A percentile compares a stretch with the other conserved stretches of the same genome.
phyloP scores from a whole-genome alignment of 345 rosid species.

The Gossypium bickii region DNA sequence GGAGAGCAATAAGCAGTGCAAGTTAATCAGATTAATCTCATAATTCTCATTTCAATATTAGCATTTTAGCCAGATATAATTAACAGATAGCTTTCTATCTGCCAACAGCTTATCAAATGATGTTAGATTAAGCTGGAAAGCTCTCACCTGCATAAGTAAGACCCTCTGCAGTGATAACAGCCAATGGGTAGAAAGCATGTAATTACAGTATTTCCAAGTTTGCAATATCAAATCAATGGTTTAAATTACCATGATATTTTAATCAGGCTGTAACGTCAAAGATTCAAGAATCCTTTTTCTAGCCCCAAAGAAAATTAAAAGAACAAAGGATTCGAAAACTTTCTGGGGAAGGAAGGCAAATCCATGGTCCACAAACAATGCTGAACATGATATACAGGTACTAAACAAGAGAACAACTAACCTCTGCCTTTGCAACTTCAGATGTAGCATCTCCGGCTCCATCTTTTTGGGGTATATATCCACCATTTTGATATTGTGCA shows the following conservation, averaged over 20 bases:
- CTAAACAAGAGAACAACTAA: slow-evolving; percentile 8
- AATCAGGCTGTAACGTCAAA: neutral
- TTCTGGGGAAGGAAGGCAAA: neutral
- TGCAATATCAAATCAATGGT: neutral
- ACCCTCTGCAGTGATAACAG: no score
- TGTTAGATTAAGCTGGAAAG: neutral
- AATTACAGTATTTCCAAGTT: neutral
- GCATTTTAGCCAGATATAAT: neutral
- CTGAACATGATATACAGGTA: neutral
- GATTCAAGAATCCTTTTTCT: neutral
- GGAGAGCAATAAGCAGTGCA: neutral
- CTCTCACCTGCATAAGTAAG: neutral
- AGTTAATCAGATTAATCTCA: neutral
- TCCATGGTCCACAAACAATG: neutral
- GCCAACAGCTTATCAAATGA: neutral
- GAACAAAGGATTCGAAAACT: neutral
- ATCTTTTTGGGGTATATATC: slow-evolving; percentile 41
- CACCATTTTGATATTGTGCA: slow-evolving; percentile 16
- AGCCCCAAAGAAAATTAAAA: neutral
- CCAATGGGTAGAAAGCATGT: neutral
- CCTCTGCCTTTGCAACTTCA: slow-evolving; percentile 41
- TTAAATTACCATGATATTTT: neutral
- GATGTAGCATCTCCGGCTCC: slow-evolving; percentile 67
- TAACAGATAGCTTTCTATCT: neutral
- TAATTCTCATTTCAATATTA: neutral